These are phyloP conservation scores for Flammula alnicola DNA, from an alignment of 1,284 basidiomycete genomes.

Conservation along the genomic window DNA sequence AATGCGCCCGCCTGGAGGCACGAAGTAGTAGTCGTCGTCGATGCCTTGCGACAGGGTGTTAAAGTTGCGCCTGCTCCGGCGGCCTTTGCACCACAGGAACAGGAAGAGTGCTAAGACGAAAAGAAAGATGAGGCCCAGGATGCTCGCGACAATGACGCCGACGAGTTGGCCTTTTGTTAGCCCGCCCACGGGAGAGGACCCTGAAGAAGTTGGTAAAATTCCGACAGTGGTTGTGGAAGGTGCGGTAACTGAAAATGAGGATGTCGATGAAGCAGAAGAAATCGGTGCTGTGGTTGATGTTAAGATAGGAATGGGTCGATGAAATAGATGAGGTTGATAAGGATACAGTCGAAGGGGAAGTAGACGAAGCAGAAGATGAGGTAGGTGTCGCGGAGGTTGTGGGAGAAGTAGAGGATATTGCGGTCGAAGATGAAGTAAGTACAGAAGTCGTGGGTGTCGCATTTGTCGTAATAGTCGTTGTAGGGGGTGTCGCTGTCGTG, in stretches of 20 bases:
- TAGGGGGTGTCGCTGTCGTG: constrained; percentile 27
- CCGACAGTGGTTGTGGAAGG: constrained; percentile 16
- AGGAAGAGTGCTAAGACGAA: constrained; percentile 54
- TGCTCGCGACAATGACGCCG: constrained; percentile 51
- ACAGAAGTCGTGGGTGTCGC: constrained; percentile 34
- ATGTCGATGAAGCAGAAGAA: constrained; percentile 19
- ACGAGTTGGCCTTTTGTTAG: constrained; percentile 47
- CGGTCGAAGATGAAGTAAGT: constrained; percentile 25
- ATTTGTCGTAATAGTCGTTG: constrained; percentile 30
- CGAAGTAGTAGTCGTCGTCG: constrained; percentile 59
- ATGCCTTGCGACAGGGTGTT: constrained; percentile 43
- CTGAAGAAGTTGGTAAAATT: too few species aligned
- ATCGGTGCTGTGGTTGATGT: constrained; percentile 27
- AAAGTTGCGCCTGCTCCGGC: constrained; percentile 37
- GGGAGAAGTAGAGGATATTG: constrained; percentile 32
- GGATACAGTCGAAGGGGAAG: constrained; percentile 21
- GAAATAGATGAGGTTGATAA: constrained; percentile 25
- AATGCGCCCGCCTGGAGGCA: constrained; percentile 42
- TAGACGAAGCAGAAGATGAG: constrained; percentile 40
- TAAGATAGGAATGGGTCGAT: constrained; percentile 18
- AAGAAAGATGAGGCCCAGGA: constrained; percentile 58
- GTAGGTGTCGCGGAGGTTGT: constrained; percentile 27
- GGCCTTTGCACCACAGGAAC: constrained; percentile 53
- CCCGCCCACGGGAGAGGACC: constrained; percentile 17
- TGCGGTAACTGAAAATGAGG: constrained; percentile 17